Conservation (phyloP, 805 yeast genomes). For the Pichia sporocuriosa region DNA sequence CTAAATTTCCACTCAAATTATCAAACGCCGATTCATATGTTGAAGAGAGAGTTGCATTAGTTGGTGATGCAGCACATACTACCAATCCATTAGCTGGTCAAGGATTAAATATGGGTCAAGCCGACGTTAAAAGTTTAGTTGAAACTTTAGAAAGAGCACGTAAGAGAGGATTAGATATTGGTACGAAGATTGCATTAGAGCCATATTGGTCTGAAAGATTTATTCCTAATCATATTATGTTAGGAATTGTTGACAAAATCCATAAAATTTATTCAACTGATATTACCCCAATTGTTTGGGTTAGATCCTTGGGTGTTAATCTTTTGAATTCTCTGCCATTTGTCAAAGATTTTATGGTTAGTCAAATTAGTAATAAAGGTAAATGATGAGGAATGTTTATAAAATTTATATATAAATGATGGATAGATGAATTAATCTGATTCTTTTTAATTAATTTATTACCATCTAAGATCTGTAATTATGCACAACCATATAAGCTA, state of each 20-base stretch:
- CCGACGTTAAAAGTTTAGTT: constrained; percentile 72
- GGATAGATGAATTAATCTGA: too few species aligned
- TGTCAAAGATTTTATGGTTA: constrained; percentile 64
- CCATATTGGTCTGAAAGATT: constrained; percentile 82
- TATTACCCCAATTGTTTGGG: constrained; percentile 62
- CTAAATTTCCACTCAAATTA: constrained; percentile 80
- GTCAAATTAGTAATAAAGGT: constrained; percentile 32
- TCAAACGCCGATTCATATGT: constrained; percentile 89
- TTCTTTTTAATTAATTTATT: too few species aligned
- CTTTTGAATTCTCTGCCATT: constrained; percentile 55
- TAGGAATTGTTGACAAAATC: constrained; percentile 87
- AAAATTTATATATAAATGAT: too few species aligned
- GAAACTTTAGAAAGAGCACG: constrained; percentile 64
- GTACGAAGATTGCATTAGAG: constrained; percentile 72
- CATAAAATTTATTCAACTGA: constrained; percentile 81
- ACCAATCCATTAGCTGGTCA: constrained; percentile 98
- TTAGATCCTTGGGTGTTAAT: constrained; percentile 72
- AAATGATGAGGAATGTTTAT: neutral
- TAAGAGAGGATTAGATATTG: constrained; percentile 81
- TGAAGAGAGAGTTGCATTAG: constrained; percentile 78
- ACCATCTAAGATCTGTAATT: too few species aligned
- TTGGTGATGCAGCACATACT: constrained; percentile 98
- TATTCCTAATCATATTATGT: constrained; percentile 67
- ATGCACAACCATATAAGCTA: too few species aligned
- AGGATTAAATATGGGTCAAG: constrained; percentile 96